Evolutionary conservation across 176 grass and related monocot genomes (phyloP).

Genomic region (Triticum turgidum): DNA sequence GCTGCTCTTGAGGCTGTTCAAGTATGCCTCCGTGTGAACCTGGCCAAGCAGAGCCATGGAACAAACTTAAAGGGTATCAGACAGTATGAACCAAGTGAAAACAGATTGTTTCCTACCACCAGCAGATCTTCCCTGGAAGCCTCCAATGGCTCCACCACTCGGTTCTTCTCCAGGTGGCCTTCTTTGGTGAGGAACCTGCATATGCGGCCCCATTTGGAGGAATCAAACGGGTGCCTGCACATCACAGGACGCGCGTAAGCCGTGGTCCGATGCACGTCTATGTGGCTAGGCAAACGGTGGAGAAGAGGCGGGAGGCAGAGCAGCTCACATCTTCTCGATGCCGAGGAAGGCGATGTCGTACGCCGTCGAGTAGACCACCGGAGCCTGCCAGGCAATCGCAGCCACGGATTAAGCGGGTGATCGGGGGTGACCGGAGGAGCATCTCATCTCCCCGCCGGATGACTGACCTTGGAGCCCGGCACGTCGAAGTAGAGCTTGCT

Average conservation of each 20-base stretch:
- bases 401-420: not conserved
- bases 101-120: constrained; percentile 45
- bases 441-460: not conserved
- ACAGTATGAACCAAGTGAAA: not conserved
- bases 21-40: constrained; percentile 71
- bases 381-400: constrained; percentile 38
- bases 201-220: constrained; percentile 88
- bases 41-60: constrained; percentile 26
- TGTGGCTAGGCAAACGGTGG: not conserved
- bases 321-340: constrained; percentile 87
- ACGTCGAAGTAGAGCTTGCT: constrained; percentile 97
- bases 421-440: not conserved
- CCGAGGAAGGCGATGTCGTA: constrained; percentile 88
- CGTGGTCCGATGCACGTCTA: not conserved
- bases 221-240: constrained; percentile 95
- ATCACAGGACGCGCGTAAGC: not conserved
- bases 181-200: constrained; percentile 67
- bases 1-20: constrained; percentile 77
- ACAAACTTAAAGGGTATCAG: not conserved
- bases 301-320: not conserved
- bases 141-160: constrained; percentile 73
- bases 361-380: constrained; percentile 70
- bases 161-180: constrained; percentile 58
- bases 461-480: constrained; percentile 64
- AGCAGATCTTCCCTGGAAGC: constrained; percentile 82